These are phyloP conservation scores for Podosphaera leucotricha DNA, from an alignment of 2,329 filamentous ascomycete genomes.

Conservation along the genomic window DNA sequence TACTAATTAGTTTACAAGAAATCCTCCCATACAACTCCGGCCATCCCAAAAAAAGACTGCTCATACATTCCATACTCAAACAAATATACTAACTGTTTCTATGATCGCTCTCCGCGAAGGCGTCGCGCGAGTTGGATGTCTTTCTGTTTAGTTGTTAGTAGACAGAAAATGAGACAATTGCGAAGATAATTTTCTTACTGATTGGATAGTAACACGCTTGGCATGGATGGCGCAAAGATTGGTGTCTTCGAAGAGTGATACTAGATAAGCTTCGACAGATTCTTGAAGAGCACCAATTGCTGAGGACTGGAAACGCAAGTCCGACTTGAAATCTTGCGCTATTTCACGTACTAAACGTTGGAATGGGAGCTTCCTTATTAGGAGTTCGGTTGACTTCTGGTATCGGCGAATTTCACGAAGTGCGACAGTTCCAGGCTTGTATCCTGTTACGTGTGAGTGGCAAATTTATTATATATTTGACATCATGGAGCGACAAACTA, in stretches of 20 bases:
- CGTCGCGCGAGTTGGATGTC: conserved; percentile 1
- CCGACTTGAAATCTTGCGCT: conserved; percentile 83
- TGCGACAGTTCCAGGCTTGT: conserved; percentile 51
- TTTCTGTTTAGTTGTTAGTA: neutral
- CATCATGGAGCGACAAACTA: conserved; percentile 13
- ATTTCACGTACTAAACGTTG: conserved; percentile 96
- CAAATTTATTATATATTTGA: conserved; percentile 30
- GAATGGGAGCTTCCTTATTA: conserved; percentile 95
- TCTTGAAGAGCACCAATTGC: conserved; percentile 95
- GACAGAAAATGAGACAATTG: conserved; percentile 20
- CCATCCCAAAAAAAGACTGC: neutral
- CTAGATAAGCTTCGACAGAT: conserved; percentile 95
- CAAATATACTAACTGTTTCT: neutral
- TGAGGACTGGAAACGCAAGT: conserved; percentile 93
- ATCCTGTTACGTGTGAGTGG: conserved; percentile 25
- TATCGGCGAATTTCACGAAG: conserved; percentile 97
- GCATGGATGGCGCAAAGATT: conserved; percentile 72
- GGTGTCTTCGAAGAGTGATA: conserved; percentile 61
- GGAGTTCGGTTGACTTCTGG: conserved; percentile 88
- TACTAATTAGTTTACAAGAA: neutral
- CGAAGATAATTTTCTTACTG: conserved; percentile 3
- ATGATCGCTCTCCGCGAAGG: conserved; percentile 2
- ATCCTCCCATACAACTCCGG: neutral
- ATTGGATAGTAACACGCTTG: conserved; percentile 94
- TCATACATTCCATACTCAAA: too few relatives aligned